Evolutionary conservation across 2,329 filamentous ascomycete species (phyloP).

Genomic region (Lasiodiplodia sp.): DNA sequence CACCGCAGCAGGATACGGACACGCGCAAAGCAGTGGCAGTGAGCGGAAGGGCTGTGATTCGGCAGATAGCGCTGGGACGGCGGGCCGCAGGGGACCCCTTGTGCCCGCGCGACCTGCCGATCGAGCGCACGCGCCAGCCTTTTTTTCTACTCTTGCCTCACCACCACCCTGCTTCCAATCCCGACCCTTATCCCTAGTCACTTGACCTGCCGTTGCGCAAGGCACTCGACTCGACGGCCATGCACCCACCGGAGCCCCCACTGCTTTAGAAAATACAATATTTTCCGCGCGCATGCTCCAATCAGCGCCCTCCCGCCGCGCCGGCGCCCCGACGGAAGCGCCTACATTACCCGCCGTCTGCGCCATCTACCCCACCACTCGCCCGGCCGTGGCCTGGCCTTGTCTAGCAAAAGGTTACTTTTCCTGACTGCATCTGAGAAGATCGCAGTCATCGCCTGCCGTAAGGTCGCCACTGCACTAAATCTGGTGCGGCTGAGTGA

Average conservation of each 20-base stretch:
- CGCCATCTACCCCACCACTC: conserved; percentile 9
- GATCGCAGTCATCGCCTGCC: background rate
- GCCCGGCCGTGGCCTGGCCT: background rate
- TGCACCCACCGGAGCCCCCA: background rate
- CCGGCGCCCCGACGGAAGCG: conserved; percentile 25
- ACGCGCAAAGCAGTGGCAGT: conserved; percentile 1
- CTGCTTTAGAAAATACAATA: background rate
- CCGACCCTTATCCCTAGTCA: background rate
- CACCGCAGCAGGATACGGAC: background rate
- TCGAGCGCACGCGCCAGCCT: background rate
- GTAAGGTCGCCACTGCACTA: background rate
- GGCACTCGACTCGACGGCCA: background rate
- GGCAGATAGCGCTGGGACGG: conserved; percentile 7
- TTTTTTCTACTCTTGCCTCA: background rate
- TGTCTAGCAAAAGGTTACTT: background rate
- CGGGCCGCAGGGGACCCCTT: too few relatives aligned
- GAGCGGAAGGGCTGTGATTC: background rate
- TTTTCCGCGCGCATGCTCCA: background rate
- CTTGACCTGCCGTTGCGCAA: conserved; percentile 8
- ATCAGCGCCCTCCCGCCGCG: conserved; percentile 14
- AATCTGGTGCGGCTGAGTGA: background rate
- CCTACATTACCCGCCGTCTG: conserved; percentile 14
- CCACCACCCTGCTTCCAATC: background rate
- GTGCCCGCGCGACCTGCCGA: background rate
- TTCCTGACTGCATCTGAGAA: conserved; percentile 1